Conservation (phyloP, 2,329 filamentous ascomycete species). For the Fusarium continuum region DNA sequence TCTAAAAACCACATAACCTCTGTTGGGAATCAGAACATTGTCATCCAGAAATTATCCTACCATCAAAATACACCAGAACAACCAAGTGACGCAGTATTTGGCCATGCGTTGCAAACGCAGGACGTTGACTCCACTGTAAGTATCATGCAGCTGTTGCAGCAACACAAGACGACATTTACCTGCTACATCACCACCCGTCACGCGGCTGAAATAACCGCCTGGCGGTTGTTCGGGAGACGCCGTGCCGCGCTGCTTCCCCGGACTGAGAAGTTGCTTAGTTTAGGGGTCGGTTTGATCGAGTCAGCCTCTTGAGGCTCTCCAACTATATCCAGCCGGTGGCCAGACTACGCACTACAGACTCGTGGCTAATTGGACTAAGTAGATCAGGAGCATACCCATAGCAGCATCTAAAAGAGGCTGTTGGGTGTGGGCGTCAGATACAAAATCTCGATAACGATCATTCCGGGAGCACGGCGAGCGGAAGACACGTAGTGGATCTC, state of each 20-base stretch:
- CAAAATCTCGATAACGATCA: constrained; percentile 32
- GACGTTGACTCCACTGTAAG: background rate
- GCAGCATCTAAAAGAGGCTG: constrained; percentile 1
- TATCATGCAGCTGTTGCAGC: background rate
- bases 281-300: constrained; percentile 15
- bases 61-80: background rate
- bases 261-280: constrained; percentile 22
- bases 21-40: background rate
- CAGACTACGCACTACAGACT: constrained; percentile 9
- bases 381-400: constrained; percentile 19
- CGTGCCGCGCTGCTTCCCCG: constrained; percentile 33
- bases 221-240: constrained; percentile 29
- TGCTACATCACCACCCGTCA: background rate
- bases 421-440: constrained; percentile 27
- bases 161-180: background rate
- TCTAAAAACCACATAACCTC: background rate
- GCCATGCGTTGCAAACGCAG: background rate
- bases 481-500: constrained; percentile 23
- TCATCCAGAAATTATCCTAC: background rate
- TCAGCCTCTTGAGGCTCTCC: constrained; percentile 22
- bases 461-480: constrained; percentile 26
- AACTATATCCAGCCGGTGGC: constrained; percentile 1
- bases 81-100: background rate
- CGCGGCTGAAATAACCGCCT: constrained; percentile 5
- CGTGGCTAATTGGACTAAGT: constrained; percentile 22